phyloP scores from a whole-genome alignment of 1,139 yeast genomes.

The Kodamaea derodonti region DNA sequence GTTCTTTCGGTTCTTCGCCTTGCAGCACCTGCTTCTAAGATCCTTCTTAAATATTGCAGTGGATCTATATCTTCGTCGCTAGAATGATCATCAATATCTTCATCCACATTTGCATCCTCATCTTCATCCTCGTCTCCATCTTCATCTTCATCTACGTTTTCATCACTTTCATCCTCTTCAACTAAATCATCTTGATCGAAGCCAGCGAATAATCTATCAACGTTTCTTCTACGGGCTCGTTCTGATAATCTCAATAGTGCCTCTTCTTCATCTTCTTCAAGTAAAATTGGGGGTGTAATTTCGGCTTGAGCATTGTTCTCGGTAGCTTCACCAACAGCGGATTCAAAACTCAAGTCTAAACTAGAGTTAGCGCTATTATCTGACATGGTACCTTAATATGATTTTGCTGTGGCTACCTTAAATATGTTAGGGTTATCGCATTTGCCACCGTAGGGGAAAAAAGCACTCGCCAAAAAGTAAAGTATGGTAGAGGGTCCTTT shows the following conservation, averaged over 20 bases:
- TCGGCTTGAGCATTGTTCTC: not conserved
- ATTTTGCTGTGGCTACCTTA: too few relatives aligned
- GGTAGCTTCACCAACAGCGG: not conserved
- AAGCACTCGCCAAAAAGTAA: too few relatives aligned
- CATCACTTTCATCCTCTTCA: slow-evolving; percentile 13
- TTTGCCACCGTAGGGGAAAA: not conserved
- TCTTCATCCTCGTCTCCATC: slow-evolving; percentile 11
- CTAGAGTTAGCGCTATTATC: slow-evolving; percentile 1
- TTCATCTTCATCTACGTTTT: slow-evolving; percentile 17
- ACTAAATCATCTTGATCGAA: slow-evolving; percentile 11
- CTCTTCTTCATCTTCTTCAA: slow-evolving; percentile 8
- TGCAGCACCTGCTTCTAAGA: slow-evolving; percentile 12
- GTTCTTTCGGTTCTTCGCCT: slow-evolving; percentile 15
- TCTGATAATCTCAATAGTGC: slow-evolving; percentile 12
- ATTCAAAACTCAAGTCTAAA: slow-evolving; percentile 1
- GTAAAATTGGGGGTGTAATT: slow-evolving; percentile 1
- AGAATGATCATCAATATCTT: slow-evolving; percentile 16
- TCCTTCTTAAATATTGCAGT: slow-evolving; percentile 5
- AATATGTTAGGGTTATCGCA: not conserved
- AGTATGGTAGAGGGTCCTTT: too few relatives aligned
- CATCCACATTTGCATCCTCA: slow-evolving; percentile 14
- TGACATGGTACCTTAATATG: not conserved
- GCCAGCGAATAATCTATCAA: slow-evolving; percentile 3
- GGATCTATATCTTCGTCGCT: slow-evolving; percentile 12
- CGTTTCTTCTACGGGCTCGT: slow-evolving; percentile 11